Evolutionary conservation across 441 rosid species (phyloP), one percentile per base, ranked within the genome.

Genomic region (Adansonia madagascariensis): DNA sequence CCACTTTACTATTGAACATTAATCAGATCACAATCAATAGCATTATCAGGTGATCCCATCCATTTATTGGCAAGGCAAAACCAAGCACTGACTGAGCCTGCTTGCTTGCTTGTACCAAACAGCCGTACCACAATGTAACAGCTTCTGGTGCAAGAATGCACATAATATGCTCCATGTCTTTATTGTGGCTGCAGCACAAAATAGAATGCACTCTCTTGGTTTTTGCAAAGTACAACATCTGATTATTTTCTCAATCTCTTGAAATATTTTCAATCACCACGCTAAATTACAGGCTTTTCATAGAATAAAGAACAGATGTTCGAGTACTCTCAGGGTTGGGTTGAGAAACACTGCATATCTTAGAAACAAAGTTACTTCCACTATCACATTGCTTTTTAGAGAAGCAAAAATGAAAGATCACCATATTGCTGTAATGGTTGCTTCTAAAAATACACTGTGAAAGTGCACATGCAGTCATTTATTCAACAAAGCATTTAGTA

Each of bases 21-120:
- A 71, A 71, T 31, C 44, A 71, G 12, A 65, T 8, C 61, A 52
- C 14, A 49, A 71, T 31, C 47, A 50, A 50, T 27, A 27, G 8
- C 46, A 50, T 50, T 8, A 27, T 14, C 74, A 69, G 59, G 44
- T 14, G 73, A 59, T 50, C 59, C 62, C 60, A 50, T 49, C 43
- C 60, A 50, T 50, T 50, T 69, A 69, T 49, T 15, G 59, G 73
- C 74, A 52, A 27, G 15, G 74, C 46, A 70, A 70, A 50, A 31
- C 22, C 46, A 70, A 35, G 44, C 44, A 71, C 15, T n/a, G 24
- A 35, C n/a, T 50, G 27, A 46, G n/a, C 74, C 74, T 1, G 57
- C 59, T 24, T 69, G 43, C 59, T 7, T 69, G 59, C 43, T 47
- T 22, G 56, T 41, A 68, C 60, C 14, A 71, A 24, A 71, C 15